Percentiles rank a stretch among this genome's conserved stretches.
These are phyloP conservation scores for Nakataea oryzae DNA, from an alignment of 2,329 filamentous ascomycete genomes.

Conservation along the genomic window DNA sequence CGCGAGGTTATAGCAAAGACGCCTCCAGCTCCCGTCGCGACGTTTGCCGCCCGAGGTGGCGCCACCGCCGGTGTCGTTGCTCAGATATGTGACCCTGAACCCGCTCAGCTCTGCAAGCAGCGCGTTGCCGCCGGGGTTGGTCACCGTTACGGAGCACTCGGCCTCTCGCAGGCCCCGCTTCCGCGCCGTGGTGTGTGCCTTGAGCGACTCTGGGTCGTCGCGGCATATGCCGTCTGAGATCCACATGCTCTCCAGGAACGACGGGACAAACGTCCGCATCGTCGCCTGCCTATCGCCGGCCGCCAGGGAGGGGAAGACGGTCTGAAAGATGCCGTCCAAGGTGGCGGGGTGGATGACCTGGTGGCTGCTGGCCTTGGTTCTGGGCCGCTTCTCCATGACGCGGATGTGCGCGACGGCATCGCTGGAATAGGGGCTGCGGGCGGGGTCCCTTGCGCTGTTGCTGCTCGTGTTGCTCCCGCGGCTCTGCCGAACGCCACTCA, in stretches of 20 bases:
- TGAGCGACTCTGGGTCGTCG: neutral
- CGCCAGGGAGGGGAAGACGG: neutral
- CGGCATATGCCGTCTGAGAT: neutral
- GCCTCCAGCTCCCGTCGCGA: neutral
- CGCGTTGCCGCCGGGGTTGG: neutral
- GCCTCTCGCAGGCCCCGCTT: neutral
- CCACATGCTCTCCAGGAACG: neutral
- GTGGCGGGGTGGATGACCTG: slow-evolving; percentile 24
- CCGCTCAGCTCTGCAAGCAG: neutral
- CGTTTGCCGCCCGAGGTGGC: neutral
- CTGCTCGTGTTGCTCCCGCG: neutral
- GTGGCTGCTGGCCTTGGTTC: neutral
- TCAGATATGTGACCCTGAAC: neutral
- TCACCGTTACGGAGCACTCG: neutral
- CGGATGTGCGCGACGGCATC: neutral
- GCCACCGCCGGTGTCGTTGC: neutral
- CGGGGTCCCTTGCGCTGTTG: neutral
- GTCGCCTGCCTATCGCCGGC: neutral
- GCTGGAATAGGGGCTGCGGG: too few species aligned
- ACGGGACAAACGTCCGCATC: neutral
- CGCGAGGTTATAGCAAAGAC: neutral
- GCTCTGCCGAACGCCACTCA: neutral
- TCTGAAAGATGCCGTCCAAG: slow-evolving; percentile 19
- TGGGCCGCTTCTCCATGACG: neutral
- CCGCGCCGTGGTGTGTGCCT: neutral